Evolutionary conservation across 148 eudicot species (phyloP).

Genomic region (Polygonum aviculare): DNA sequence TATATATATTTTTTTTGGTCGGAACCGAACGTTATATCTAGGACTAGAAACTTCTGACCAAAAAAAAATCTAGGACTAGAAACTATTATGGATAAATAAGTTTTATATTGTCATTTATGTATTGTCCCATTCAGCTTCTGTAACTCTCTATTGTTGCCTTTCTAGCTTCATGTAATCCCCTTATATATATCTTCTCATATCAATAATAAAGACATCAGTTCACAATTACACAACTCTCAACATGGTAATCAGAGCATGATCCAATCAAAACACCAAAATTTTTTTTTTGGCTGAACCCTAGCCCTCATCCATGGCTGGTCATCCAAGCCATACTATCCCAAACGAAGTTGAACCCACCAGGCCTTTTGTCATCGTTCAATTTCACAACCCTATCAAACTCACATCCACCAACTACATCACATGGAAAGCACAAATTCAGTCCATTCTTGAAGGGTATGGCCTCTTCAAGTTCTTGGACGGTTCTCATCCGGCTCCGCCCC

Average conservation of each 20-base stretch:
- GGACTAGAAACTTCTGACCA: too few species aligned
- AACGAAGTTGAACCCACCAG: neutral
- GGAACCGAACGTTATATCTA: too few species aligned
- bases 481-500: neutral
- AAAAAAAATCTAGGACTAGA: too few species aligned
- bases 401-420: neutral
- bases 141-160: too few species aligned
- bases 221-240: neutral
- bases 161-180: too few species aligned
- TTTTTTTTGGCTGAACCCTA: too few species aligned
- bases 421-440: neutral
- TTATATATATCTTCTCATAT: too few species aligned
- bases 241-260: neutral
- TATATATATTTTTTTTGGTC: too few species aligned
- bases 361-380: neutral
- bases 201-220: too few species aligned
- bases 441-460: neutral
- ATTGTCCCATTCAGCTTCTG: too few species aligned
- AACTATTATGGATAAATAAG: too few species aligned
- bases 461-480: neutral
- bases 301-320: neutral
- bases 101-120: too few species aligned
- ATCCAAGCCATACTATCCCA: neutral
- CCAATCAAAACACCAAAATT: neutral
- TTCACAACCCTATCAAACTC: neutral